phyloP scores from a whole-genome alignment of 371 early-diverging fungal genomes.

The Haplosporangium sp. region DNA sequence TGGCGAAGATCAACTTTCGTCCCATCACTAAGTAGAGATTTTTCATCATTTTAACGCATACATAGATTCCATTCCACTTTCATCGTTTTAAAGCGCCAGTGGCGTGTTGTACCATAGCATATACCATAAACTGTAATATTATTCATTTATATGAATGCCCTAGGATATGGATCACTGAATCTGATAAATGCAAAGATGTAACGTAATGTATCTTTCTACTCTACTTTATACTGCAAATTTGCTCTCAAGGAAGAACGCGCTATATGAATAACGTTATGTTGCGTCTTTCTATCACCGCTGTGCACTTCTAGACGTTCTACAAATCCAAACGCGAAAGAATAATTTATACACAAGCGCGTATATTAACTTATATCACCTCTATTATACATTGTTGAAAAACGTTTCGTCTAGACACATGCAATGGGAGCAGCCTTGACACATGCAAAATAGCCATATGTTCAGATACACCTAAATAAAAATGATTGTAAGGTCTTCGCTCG shows the following conservation, averaged over 20 bases:
- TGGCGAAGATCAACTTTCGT: background rate
- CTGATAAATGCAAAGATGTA: too few relatives aligned
- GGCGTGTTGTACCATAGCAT: conserved; percentile 1
- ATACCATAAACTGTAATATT: conserved; percentile 5
- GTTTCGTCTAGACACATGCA: background rate
- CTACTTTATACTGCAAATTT: background rate
- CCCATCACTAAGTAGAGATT: conserved; percentile 9
- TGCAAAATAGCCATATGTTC: background rate
- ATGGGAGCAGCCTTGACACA: background rate
- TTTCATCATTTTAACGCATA: background rate
- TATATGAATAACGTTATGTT: background rate
- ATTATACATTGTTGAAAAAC: background rate
- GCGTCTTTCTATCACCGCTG: background rate
- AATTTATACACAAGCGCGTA: too few relatives aligned
- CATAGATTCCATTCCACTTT: conserved; percentile 2
- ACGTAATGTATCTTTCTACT: too few relatives aligned
- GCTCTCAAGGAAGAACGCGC: background rate
- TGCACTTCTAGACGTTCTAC: background rate
- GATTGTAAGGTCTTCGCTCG: too few relatives aligned
- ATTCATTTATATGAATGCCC: background rate
- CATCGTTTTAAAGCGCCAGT: background rate
- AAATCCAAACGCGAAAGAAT: background rate
- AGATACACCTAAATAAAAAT: background rate
- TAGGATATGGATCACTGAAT: background rate
- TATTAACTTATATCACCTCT: too few relatives aligned